Evolutionary conservation across 306 rosid species (phyloP).

Genomic region (Morella rubra): DNA sequence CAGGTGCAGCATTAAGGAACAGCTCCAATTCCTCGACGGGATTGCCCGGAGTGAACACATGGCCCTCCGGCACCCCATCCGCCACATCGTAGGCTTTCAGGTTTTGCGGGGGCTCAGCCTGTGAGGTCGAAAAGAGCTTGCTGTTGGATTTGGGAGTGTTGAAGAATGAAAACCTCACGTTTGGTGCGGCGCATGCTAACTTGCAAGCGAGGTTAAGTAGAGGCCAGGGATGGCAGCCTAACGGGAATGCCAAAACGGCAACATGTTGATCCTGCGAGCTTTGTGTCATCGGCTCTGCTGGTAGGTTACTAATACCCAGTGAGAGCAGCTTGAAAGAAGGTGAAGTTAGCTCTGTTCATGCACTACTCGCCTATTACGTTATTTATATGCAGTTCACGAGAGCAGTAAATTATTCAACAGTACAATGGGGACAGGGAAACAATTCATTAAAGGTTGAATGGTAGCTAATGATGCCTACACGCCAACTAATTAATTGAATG

Average conservation of each 20-base stretch:
- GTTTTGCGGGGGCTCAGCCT: conserved; percentile 3
- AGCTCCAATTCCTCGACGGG: conserved; percentile 25
- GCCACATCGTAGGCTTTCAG: conserved; percentile 25
- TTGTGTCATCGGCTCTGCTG: no score
- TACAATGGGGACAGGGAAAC: no score
- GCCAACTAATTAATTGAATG: no score
- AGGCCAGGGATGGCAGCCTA: conserved; percentile 28
- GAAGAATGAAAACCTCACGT: conserved; percentile 39
- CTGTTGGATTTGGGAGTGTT: conserved; percentile 23
- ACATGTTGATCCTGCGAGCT: conserved; percentile 12
- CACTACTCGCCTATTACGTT: no score
- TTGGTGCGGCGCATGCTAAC: conserved; percentile 34
- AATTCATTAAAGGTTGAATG: no score
- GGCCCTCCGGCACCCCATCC: conserved; percentile 34
- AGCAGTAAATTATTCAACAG: no score
- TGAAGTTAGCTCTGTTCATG: no score
- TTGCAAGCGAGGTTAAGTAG: conserved; percentile 26
- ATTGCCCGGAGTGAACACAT: neutral
- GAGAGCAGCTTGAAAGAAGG: no score
- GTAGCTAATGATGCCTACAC: no score
- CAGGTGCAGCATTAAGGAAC: conserved; percentile 34
- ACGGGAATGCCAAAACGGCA: conserved; percentile 34
- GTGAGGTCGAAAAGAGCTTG: neutral
- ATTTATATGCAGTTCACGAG: no score
- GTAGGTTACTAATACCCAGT: no score